These are phyloP conservation scores for Entamoeba invadens DNA, from an alignment of 208 protist species.

Conservation along the genomic window DNA sequence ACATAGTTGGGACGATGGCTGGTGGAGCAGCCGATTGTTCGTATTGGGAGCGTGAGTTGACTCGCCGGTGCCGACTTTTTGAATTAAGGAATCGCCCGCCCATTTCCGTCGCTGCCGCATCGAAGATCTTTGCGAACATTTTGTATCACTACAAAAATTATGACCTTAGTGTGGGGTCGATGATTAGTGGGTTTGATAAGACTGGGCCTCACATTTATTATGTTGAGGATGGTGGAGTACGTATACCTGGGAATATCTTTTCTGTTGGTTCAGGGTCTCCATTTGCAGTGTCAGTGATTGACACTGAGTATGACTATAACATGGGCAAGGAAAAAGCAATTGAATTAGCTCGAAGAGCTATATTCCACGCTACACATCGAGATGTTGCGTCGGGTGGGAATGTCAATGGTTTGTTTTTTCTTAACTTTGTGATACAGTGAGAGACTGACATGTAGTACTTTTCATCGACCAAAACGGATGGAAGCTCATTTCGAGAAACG, in stretches of 20 bases:
- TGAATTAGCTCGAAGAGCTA: slow-evolving; percentile 83
- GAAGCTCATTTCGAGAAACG: background rate
- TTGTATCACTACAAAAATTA: slow-evolving; percentile 89
- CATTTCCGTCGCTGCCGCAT: slow-evolving; percentile 91
- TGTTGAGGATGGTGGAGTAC: slow-evolving; percentile 93
- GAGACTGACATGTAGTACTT: too few relatives aligned
- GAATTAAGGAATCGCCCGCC: slow-evolving; percentile 74
- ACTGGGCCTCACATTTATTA: slow-evolving; percentile 88
- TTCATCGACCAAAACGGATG: background rate
- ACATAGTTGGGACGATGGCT: slow-evolving; percentile 97
- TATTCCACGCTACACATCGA: slow-evolving; percentile 95
- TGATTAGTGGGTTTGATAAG: slow-evolving; percentile 51
- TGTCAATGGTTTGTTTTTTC: slow-evolving; percentile 60
- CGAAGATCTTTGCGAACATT: slow-evolving; percentile 96
- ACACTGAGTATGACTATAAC: slow-evolving; percentile 54
- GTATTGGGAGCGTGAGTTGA: slow-evolving; percentile 93
- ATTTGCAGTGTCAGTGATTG: slow-evolving; percentile 96
- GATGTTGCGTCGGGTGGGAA: slow-evolving; percentile 91
- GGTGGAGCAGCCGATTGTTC: slow-evolving; percentile 96
- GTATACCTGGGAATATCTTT: slow-evolving; percentile 85
- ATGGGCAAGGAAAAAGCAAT: slow-evolving; percentile 75
- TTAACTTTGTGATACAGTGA: too few relatives aligned
- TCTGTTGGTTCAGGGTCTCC: slow-evolving; percentile 83
- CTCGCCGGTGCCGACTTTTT: slow-evolving; percentile 69
- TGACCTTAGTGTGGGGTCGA: slow-evolving; percentile 73